Base-by-base conservation (phyloP, 305 asterid genomes). In the Fraxinus platypoda region DNA sequence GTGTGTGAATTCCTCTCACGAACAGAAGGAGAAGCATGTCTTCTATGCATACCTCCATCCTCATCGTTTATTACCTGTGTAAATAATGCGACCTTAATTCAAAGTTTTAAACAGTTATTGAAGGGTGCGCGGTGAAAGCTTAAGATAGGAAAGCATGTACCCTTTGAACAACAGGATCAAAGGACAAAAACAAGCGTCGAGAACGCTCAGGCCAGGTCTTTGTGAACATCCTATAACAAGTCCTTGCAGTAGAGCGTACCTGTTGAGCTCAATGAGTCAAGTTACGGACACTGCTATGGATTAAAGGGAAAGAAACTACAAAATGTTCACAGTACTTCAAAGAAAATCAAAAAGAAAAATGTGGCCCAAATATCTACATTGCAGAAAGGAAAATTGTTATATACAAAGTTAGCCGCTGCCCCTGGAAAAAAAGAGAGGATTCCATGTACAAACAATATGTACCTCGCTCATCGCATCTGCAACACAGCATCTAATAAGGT, bases 391-490 rank as follows among this genome's bases (percentile, higher is more conserved):
- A 43, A 41, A 43, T 41, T 41, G 59, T 30, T 30, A 28, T 12
- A 28, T 6, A 49, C 33, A 35, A 33, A 54, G 23, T 54, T 70
- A 46, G 72, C 68, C 2, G 8, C 49, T 52, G 64, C 46, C 79
- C 81, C 64, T 46, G 81, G 5, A 26, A 78, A 28, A 78, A 37
- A 77, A 76, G 81, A 79, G 30, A 41, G 70, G 72, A 78, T 33
- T 79, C 77, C 75, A 73, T 28, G 78, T 74, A 78, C 35, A 34
- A 88, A 84, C 80, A 66, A 80, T 68, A n/a, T 79, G 77, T 88
- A 93, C 99, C 97, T 96, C 99, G 84, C 99, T 92, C 98, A 96
- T 96, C 74, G 99, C 98, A 90, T 96, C 99, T 76, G 94, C 94
- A 74, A 92, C 99, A 86, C 98, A 94, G 88, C 98, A 96, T 86